Conservation (phyloP, 176 grass and related monocot genomes). For the Poa pratensis region DNA sequence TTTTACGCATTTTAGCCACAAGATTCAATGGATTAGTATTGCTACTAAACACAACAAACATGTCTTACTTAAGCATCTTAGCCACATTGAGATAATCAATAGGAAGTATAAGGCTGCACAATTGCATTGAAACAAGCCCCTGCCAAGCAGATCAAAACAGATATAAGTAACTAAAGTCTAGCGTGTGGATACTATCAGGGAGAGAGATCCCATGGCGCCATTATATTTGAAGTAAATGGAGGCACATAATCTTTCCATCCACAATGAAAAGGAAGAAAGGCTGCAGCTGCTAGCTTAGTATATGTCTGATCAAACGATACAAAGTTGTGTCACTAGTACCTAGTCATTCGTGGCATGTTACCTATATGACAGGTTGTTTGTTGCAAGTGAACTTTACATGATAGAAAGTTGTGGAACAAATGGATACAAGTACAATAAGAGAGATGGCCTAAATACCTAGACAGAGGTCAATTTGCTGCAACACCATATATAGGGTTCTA, state of each 20-base stretch:
- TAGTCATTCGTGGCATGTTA: neutral
- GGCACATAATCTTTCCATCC: neutral
- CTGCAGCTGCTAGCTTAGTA: neutral
- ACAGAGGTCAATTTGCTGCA: conserved; percentile 88
- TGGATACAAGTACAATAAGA: too few relatives aligned
- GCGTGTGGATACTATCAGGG: neutral
- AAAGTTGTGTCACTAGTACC: conserved; percentile 12
- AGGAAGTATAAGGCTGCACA: too few relatives aligned
- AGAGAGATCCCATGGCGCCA: neutral
- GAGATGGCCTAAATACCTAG: conserved; percentile 53
- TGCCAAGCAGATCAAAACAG: too few relatives aligned
- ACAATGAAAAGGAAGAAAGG: neutral
- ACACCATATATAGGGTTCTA: conserved; percentile 95
- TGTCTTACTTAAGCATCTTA: too few relatives aligned
- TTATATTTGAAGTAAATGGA: neutral
- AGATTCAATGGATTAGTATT: too few relatives aligned
- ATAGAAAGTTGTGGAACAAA: neutral
- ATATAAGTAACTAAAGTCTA: neutral
- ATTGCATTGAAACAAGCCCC: too few relatives aligned
- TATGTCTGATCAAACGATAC: neutral
- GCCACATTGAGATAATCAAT: too few relatives aligned
- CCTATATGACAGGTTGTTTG: conserved; percentile 16
- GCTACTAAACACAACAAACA: too few relatives aligned
- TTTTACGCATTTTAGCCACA: too few relatives aligned
- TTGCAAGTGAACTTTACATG: neutral